Evolutionary conservation across 2,329 filamentous ascomycete species (phyloP).

Genomic region (Colletotrichum simmondsii): DNA sequence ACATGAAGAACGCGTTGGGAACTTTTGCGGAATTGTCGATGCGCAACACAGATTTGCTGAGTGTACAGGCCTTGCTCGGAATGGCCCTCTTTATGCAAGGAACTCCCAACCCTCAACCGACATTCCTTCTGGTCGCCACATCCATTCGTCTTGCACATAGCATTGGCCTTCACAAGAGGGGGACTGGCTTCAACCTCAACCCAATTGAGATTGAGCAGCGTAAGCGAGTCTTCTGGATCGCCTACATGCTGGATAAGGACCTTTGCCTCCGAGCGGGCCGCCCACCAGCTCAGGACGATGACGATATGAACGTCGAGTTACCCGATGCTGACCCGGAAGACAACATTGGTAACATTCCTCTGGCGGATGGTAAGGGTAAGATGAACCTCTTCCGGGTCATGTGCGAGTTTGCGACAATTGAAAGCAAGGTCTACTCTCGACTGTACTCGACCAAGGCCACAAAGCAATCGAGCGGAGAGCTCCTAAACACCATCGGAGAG

Average conservation of each 20-base stretch:
- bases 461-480: constrained; percentile 90
- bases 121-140: constrained; percentile 89
- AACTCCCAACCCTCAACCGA: constrained; percentile 95
- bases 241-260: constrained; percentile 74
- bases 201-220: constrained; percentile 93
- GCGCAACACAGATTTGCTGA: constrained; percentile 94
- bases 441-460: constrained; percentile 93
- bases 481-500: constrained; percentile 95
- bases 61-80: constrained; percentile 91
- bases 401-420: constrained; percentile 91
- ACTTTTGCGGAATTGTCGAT: constrained; percentile 93
- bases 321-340: constrained; percentile 91
- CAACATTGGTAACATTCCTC: constrained; percentile 92
- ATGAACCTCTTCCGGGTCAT: constrained; percentile 95
- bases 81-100: constrained; percentile 97
- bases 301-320: constrained; percentile 93
- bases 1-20: constrained; percentile 95
- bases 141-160: constrained; percentile 92
- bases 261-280: constrained; percentile 68
- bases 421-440: constrained; percentile 92
- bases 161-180: constrained; percentile 94
- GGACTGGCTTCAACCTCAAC: constrained; percentile 92
- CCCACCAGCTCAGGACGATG: constrained; percentile 71
- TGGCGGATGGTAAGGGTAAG: constrained; percentile 89
- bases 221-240: constrained; percentile 74